Conservation (phyloP, 2,329 filamentous ascomycete genomes). For the Zalaria sp. region DNA sequence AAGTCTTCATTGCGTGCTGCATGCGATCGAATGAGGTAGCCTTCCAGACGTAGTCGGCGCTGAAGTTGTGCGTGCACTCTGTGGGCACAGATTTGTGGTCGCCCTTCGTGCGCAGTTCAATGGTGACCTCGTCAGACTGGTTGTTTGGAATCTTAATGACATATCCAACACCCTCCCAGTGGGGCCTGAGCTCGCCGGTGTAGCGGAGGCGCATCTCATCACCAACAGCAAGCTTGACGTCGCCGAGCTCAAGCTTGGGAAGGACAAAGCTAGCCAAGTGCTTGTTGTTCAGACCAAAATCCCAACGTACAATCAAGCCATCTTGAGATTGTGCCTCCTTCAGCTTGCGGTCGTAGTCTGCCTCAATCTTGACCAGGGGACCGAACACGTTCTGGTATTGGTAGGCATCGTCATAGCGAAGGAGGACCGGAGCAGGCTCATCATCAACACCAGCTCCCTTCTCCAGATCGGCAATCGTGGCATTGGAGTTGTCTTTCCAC, state of each 20-base stretch:
- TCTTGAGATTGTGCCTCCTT: conserved; percentile 98
- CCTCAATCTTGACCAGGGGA: conserved; percentile 95
- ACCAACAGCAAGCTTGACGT: conserved; percentile 93
- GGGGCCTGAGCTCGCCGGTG: conserved; percentile 77
- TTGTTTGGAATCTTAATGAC: conserved; percentile 99
- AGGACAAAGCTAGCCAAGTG: conserved; percentile 90
- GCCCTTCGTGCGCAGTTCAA: conserved; percentile 85
- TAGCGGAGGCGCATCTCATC: conserved; percentile 98
- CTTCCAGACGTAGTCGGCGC: conserved; percentile 98
- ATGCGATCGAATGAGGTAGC: conserved; percentile 98
- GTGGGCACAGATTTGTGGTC: conserved; percentile 94
- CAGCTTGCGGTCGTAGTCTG: conserved; percentile 96
- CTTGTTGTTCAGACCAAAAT: conserved; percentile 92
- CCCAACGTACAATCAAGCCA: conserved; percentile 86
- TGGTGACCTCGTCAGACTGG: conserved; percentile 91
- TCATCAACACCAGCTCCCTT: conserved; percentile 87
- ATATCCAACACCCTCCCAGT: conserved; percentile 97
- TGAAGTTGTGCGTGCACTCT: conserved; percentile 95
- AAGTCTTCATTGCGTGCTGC: conserved; percentile 98
- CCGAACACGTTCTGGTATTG: conserved; percentile 99
- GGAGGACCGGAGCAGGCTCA: conserved; percentile 79
- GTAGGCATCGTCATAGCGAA: conserved; percentile 93
- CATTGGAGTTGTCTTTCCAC: conserved; percentile 90
- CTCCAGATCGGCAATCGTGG: conserved; percentile 82
- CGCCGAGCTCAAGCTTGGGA: conserved; percentile 91